Evolutionary conservation across 768 basidiomycete genomes (phyloP).

Genomic region (Suillus plorans): DNA sequence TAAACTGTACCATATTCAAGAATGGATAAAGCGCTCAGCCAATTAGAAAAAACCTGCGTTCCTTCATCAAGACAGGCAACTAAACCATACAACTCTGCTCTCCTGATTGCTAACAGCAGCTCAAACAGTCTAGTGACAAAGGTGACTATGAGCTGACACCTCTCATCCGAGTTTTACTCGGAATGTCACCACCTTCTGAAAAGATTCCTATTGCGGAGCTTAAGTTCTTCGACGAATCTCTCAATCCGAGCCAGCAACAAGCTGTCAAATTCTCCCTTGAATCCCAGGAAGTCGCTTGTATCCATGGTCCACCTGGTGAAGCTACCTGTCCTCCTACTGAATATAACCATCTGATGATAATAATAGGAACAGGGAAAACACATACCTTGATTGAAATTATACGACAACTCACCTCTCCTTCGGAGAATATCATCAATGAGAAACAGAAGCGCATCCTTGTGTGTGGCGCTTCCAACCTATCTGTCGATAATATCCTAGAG

Average conservation of each 20-base stretch:
- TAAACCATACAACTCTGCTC: background rate
- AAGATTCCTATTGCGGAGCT: conserved; percentile 39
- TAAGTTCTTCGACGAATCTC: conserved; percentile 66
- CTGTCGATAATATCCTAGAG: conserved; percentile 94
- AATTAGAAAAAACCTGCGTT: conserved; percentile 50
- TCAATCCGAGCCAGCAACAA: conserved; percentile 83
- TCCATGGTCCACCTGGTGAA: conserved; percentile 95
- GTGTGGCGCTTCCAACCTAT: conserved; percentile 92
- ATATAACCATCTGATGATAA: background rate
- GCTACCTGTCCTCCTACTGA: background rate
- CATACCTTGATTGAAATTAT: conserved; percentile 94
- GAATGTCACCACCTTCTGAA: conserved; percentile 51
- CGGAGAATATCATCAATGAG: conserved; percentile 35
- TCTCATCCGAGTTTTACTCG: conserved; percentile 71
- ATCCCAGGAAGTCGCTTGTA: conserved; percentile 81
- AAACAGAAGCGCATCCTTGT: conserved; percentile 70
- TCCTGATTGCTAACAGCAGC: background rate
- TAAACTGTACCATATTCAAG: conserved; percentile 35
- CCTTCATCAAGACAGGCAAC: conserved; percentile 25
- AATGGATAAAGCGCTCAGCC: conserved; percentile 83
- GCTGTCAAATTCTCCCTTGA: conserved; percentile 84
- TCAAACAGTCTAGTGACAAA: conserved; percentile 39
- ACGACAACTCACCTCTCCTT: conserved; percentile 66
- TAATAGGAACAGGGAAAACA: conserved; percentile 87
- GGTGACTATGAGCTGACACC: conserved; percentile 43